Base-by-base conservation (phyloP, 495 filamentous ascomycete species). In the Lichenothelia convexa region DNA sequence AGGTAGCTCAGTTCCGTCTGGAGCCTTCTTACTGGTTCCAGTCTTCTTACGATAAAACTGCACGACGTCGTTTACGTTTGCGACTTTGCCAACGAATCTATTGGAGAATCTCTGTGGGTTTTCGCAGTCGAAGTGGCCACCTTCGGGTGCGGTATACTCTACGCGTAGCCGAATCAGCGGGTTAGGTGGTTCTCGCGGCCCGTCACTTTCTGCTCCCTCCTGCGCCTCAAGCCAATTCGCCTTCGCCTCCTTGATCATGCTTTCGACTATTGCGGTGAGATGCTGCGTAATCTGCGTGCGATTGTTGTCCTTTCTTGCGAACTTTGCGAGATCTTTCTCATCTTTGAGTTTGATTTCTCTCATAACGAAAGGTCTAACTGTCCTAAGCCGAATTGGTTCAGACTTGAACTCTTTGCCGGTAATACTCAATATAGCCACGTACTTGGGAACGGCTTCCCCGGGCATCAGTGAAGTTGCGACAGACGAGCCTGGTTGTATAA, bases 61-160 rank as follows among this genome's bases (percentile, higher is more conserved):
- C 2, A 99, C 73, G 1, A 99, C 84, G 44, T 99, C 89, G 45
- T 80, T 89, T 1, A 78, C 71, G 46, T 99, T 99, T 7, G 89
- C 89, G 0, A 95, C 89, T 47, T 77, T 83, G 5, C 73, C 76
- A 1, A 77, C 67, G 45, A 99, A 99, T 3, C 86, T 73, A 54
- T 92, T 93, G 0, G 91, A 95, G 45, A 95, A 95, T 3, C 89
- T 73, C 48, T 95, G 89, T 12, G 89, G 89, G 41, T 99, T 99
- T 49, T 95, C 91, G 38, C 75, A 78, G 39, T 94, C 83, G 45
- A 78, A 99, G 30, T 71, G 69, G 26, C 81, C 78, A 18, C 83
- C 82, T 21, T 94, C 84, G 0, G 82, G 80, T 1, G 87, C 75
- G 0, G 85, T 75, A 41, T 78, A 89, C 45, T 99, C 89, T 5